Base-by-base conservation (phyloP, 2,329 filamentous ascomycete species). In the Mycosphaerella sp. region DNA sequence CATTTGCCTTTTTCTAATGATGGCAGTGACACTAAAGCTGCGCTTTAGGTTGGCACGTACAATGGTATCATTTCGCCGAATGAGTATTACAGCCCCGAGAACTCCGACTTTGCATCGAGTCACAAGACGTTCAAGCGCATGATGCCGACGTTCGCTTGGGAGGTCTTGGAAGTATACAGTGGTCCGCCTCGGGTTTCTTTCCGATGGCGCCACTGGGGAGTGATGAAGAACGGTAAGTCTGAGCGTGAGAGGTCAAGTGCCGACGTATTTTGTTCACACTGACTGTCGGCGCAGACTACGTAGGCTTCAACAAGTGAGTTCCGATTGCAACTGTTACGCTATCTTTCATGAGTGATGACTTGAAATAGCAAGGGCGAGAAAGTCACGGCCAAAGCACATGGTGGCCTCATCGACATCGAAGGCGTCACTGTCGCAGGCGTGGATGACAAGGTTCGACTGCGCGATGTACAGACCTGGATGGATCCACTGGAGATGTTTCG, bases 61-160 rank as follows among this genome's bases (percentile, higher is more conserved):
- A 86, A 85, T 64, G 82, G 82, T 49, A 77, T 86, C 66, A 79
- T 86, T 56, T 70, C 76, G 8, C 70, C 80, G 9, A 83, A 81
- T 62, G 75, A 81, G 63, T 85, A 78, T 70, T 86, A 86, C 67
- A 78, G 78, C 56, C 79, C 82, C 0, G 72, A 73, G 44, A 74
- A 79, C 52, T 80, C 76, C 2, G 80, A 82, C 65, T 85, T 86
- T 59, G 74, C 76, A 1, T 74, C 72, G 3, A 84, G 79, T 62
- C 82, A 86, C 71, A 85, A 85, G 73, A 80, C 80, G 0, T 86
- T 86, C 67, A 85, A 85, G 71, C 72, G 80, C 47, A 85, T 85
- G 81, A 86, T 86, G 82, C 82, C 82, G 0, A 81, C 76, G 0
- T 86, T 86, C 66, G 82, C 82, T 0, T 86, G 82, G 81, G 83